Evolutionary conservation across 768 basidiomycete genomes (phyloP).

Genomic region (Tylopilus sp.): DNA sequence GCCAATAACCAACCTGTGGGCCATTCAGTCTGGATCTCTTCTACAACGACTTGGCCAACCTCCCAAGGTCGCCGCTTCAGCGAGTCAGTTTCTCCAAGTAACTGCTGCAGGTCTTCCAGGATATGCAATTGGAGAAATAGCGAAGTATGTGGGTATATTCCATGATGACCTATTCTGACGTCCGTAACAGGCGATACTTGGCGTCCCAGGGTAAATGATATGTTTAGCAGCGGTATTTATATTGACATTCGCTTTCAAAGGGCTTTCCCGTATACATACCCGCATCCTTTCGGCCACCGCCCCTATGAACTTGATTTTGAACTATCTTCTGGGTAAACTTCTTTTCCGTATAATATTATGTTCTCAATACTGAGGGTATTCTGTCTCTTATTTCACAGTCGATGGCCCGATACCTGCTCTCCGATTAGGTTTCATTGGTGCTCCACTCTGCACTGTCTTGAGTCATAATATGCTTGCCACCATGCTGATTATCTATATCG

Average conservation of each 20-base stretch:
- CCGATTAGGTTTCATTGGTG: slow-evolving; percentile 25
- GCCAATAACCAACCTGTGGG: slow-evolving; percentile 25
- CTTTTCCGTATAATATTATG: neutral
- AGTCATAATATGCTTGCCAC: slow-evolving; percentile 24
- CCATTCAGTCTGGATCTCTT: slow-evolving; percentile 30
- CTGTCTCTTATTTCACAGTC: slow-evolving; percentile 7
- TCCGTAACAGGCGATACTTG: slow-evolving; percentile 17
- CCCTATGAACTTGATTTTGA: slow-evolving; percentile 21
- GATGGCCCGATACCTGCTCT: slow-evolving; percentile 25
- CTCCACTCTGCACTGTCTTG: slow-evolving; percentile 26
- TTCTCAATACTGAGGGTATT: neutral
- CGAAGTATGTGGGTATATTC: slow-evolving; percentile 26
- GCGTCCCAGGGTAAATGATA: slow-evolving; percentile 14
- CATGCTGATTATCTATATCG: slow-evolving; percentile 22
- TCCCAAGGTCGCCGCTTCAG: slow-evolving; percentile 37
- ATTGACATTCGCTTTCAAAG: slow-evolving; percentile 6
- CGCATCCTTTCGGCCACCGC: slow-evolving; percentile 22
- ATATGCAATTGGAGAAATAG: slow-evolving; percentile 41
- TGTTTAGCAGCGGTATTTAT: neutral
- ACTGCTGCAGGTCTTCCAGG: slow-evolving; percentile 43
- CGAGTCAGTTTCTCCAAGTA: slow-evolving; percentile 38
- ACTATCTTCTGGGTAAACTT: slow-evolving; percentile 25
- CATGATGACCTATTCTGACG: slow-evolving; percentile 1
- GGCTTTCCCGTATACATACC: slow-evolving; percentile 21
- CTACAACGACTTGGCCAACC: slow-evolving; percentile 37